phyloP scores from a whole-genome alignment of 2,329 filamentous ascomycete genomes.

The Alternaria sp. region DNA sequence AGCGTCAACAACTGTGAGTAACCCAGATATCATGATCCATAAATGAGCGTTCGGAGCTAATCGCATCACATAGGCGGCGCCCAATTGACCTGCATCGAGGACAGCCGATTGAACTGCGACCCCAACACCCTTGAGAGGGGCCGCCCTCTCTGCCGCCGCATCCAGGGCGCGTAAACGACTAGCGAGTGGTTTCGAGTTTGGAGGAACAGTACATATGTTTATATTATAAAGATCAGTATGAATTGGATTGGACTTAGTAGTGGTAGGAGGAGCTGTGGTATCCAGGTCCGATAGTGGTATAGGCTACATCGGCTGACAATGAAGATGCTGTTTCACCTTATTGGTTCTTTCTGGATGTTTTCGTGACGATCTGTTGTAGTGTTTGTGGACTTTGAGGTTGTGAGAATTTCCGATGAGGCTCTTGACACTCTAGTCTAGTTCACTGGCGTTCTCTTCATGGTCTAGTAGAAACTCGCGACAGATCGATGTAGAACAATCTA shows the following conservation, averaged over 20 bases:
- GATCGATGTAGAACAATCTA: neutral
- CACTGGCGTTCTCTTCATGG: neutral
- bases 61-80: constrained; percentile 22
- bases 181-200: neutral
- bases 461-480: neutral
- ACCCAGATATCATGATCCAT: too few species aligned
- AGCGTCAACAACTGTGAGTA: constrained; percentile 32
- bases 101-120: constrained; percentile 31
- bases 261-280: neutral
- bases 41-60: neutral
- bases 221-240: constrained; percentile 8
- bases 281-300: neutral
- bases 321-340: neutral
- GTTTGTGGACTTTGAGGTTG: neutral
- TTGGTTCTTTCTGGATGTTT: neutral
- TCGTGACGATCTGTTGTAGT: neutral
- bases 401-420: neutral
- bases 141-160: constrained; percentile 23
- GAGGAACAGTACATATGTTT: neutral
- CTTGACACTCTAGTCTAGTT: neutral
- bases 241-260: neutral
- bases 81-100: constrained; percentile 37
- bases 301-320: neutral
- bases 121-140: constrained; percentile 32
- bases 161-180: neutral